Base-by-base conservation (phyloP, 257 asterid genomes). In the Buddleja alternifolia region DNA sequence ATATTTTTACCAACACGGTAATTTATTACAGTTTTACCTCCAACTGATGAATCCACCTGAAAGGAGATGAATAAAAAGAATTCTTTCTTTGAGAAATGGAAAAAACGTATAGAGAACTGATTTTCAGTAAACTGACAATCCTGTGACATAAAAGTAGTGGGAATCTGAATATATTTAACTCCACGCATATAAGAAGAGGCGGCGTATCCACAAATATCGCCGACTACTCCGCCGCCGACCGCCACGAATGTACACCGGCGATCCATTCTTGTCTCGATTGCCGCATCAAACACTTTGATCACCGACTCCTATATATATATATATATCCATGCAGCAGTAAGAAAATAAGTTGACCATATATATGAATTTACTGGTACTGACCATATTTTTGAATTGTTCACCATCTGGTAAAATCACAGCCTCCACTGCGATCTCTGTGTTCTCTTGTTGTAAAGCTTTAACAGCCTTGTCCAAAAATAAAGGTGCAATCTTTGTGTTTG, bases 261-360 rank as follows among this genome's bases (percentile, higher is more conserved):
- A 14, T 51, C 58, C 58, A 51, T 51, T 29, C 58, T 19, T 14
- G 21, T 14, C 32, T 20, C 34, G n/a, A 51, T 20, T 4, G 58
- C 58, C 34, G 34, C 58, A 51, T 19, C 58, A 51, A 51, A 51
- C 34, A 51, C 58, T 51, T 51, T 51, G 5, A 51, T 51, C n/a
- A 51, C 57, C 10, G 58, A 19, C 6, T 51, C 58, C 58, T n/a
- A n/a, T n/a, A n/a, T n/a, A n/a, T 51, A n/a, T n/a, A n/a, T n/a
- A 51, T 7, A 50, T n/a, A 45, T 4, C 10, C 29, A 50, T 20
- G n/a, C n/a, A n/a, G 34, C 34, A 29, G 34, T 29, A 29, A 29
- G 5, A 29, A 29, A 29, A 29, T 29, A 29, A 29, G 2, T 29
- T 29, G 34, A 29, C 5, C n/a, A n/a, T n/a, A n/a, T 1, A 5